These are phyloP conservation scores for Lentinula sp. DNA, from an alignment of 768 basidiomycete species.

Conservation along the genomic window DNA sequence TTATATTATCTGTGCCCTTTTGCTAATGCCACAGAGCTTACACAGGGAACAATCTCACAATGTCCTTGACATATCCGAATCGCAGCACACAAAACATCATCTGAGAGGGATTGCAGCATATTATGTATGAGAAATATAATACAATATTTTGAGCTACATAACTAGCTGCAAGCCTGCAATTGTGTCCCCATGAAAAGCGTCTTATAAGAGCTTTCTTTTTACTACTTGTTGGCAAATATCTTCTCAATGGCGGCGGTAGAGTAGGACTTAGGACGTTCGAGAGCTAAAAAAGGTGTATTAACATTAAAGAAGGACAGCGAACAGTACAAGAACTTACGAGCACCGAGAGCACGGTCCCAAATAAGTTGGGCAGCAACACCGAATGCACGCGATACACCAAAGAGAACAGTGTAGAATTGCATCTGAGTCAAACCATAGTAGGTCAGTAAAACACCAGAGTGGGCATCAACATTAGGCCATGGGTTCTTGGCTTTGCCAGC, in stretches of 20 bases:
- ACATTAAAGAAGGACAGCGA: not conserved
- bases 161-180: not conserved
- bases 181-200: not conserved
- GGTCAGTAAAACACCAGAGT: conserved; percentile 85
- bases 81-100: no score
- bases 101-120: not conserved
- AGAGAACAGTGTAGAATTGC: conserved; percentile 96
- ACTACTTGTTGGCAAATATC: conserved; percentile 60
- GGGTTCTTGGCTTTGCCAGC: conserved; percentile 92
- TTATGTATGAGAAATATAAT: not conserved
- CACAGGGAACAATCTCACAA: no score
- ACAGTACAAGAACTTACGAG: conserved; percentile 50
- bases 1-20: no score
- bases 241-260: conserved; percentile 75
- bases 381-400: conserved; percentile 93
- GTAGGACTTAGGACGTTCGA: conserved; percentile 90
- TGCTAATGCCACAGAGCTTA: no score
- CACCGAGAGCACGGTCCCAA: conserved; percentile 91
- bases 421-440: conserved; percentile 86
- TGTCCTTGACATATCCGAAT: no score
- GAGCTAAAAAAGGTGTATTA: conserved; percentile 34
- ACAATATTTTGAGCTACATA: not conserved
- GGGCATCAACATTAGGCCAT: conserved; percentile 97
- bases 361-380: conserved; percentile 87
- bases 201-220: not conserved